Conservation (phyloP, 306 rosid species). For the Dryas drummondii region DNA sequence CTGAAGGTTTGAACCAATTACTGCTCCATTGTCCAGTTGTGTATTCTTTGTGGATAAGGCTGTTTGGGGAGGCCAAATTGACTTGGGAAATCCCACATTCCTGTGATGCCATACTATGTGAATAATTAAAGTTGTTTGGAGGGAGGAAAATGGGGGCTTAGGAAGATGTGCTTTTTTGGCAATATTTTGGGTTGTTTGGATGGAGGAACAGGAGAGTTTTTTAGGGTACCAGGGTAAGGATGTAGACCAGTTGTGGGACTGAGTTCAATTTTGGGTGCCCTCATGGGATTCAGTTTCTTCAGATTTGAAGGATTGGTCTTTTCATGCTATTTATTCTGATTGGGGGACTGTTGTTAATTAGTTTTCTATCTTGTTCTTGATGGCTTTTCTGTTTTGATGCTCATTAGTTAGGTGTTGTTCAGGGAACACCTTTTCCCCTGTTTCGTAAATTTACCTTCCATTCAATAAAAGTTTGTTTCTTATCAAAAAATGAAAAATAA, state of each 20-base stretch:
- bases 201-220: not conserved
- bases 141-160: not conserved
- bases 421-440: not conserved
- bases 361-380: not conserved
- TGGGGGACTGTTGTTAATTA: not conserved
- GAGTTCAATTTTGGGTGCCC: not conserved
- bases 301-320: not conserved
- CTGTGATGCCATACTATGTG: not conserved
- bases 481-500: slow-evolving; percentile 6
- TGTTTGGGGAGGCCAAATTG: not conserved
- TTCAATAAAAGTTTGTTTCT: not conserved
- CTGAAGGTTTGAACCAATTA: not conserved
- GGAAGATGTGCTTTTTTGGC: not conserved
- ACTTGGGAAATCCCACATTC: not conserved
- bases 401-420: not conserved
- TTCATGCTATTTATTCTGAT: not conserved
- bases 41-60: not conserved
- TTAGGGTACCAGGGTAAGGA: not conserved
- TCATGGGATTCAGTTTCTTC: not conserved
- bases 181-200: not conserved
- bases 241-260: not conserved
- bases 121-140: not conserved
- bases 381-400: not conserved
- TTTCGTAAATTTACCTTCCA: not conserved
- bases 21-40: not conserved